Base-by-base conservation (phyloP, 75 land plant species). In the Pseudotsuga menziesii region DNA sequence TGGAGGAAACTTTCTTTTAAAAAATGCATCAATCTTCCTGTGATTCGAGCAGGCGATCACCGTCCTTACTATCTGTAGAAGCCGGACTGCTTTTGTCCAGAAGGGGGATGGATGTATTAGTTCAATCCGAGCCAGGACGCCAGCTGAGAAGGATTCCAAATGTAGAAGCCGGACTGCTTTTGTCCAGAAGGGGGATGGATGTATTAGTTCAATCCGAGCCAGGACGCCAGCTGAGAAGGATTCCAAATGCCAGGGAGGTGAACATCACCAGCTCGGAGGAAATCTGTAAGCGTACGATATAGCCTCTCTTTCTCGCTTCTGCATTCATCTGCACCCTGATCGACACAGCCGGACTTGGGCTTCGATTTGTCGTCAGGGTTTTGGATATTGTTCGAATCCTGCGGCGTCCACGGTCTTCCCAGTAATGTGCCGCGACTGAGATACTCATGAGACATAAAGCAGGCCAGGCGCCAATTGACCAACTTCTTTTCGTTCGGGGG, bases 401-500 rank as follows among this genome's bases (percentile, higher is more conserved):
- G 64, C 64, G 64, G 32, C 3, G 64, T 9, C 64, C 64, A 61
- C 11, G 64, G 32, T 26, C 27, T 61, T 29, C 64, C 64, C 64
- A 61, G 16, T 13, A 61, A 26, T 25, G 64, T 61, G 0, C 64
- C 64, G 29, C 64, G 27, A 16, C 29, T 25, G 15, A 61, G 64
- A n/a, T 61, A 61, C 32, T 61, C 64, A 15, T 29, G 23, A 26
- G 26, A 26, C 64, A 61, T 61, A 26, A 61, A 61, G 22, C 64
- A 61, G 14, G 64, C 64, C 64, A 61, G 26, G 13, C 64, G 64
- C 64, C 64, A 61, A 61, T 61, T 61, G 3, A 61, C 64, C 27
- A 61, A 25, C 25, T 26, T 61, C 36, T 35, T 35, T 35, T 35
- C 36, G 36, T 35, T 35, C 36, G 3, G 36, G 36, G 36, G 0